Evolutionary conservation across 208 protist species (phyloP), one percentile per base, ranked within the genome.

Genomic region (Crithidia expoeki): DNA sequence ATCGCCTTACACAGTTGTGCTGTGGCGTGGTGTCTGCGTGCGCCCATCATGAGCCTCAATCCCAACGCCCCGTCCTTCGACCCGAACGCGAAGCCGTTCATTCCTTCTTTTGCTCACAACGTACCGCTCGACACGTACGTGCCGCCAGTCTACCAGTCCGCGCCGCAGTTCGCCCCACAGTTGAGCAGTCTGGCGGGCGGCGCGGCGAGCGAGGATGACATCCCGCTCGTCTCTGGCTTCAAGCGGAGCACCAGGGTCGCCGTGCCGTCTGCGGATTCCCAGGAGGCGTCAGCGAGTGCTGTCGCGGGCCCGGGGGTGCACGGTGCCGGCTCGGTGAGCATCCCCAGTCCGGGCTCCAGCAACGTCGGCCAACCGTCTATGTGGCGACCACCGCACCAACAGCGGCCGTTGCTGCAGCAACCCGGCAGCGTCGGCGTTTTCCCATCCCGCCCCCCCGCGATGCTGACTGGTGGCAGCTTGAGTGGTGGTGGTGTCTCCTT

Each of bases 61-160:
- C 80, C 79, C n/a, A 81, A 88, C 72, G 83, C 85, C 1, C 71
- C 80, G 23, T 59, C 81, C 19, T 94, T 94, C 71, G 82, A 86
- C 32, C 85, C 89, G 30, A 84, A 30, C 25, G 78, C 78, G 40
- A 74, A 76, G 68, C 78, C 78, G 19, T 83, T 79, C 38, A 51
- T 76, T n/a, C 47, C 52, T 28, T 68, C 52, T 0, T 80, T 66
- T 42, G 38, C 64, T 14, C 60, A 63, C 27, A 71, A 53, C 23
- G 72, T 70, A 0, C 33, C 72, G 21, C 2, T 67, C 1, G 72
- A 77, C 17, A 16, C 44, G 25, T 77, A 63, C 58, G 57, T 60
- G 16, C 61, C 74, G 10, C 51, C 65, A 12, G 62, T 68, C 25
- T 76, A 63, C 52, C 63, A 57, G 32, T 40, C 72, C 14, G 74